Evolutionary conservation across 2,329 filamentous ascomycete genomes (phyloP), one percentile per base, ranked within the genome.

Genomic region (Clonostachys chloroleuca): DNA sequence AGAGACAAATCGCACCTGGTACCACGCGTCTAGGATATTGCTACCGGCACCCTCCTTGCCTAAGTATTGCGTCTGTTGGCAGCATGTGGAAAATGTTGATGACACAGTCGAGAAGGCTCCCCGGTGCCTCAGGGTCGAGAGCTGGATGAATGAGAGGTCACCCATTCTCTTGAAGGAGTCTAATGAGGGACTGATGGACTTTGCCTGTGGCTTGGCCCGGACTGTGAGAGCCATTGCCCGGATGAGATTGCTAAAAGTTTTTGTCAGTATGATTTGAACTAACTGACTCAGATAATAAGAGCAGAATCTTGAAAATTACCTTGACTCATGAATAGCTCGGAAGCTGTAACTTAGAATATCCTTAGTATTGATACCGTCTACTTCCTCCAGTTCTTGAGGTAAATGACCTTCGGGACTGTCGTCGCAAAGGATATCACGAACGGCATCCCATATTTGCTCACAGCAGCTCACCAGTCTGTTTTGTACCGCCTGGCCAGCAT

Each of bases 41-140:
- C 77, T 66, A 10, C 61, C 51, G 57, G 4, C 59, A 52, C 14
- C 53, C 49, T 20, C 60, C 50, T 34, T 18, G 18, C 64, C 62
- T 18, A 73, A 62, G 33, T 80, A 75, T 44, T 79, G 75, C 9
- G 80, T 66, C 64, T 83, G 57, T 69, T 85, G 75, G 52, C 92
- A 97, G 58, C 91, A 95, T 24, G 81, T 77, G 2, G 83, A 79
- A 64, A 96, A 97, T 0, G 92, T 96, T 46, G 90, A 83, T 1
- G 92, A 88, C 3, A 97, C 94, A 0, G 92, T 92, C 1, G 90
- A 94, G 59, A 97, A 95, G 7, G 94, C 94, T 48, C 94, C 94
- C 48, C 94, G 81, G 64, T 99, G 94, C 39, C 94, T 81, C 33
- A 99, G 73, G 45, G 81, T 87, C 0, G 89, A 83, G 9, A 99